Base-by-base conservation (phyloP, 2,329 filamentous ascomycete species). In the Phialophora tarda region DNA sequence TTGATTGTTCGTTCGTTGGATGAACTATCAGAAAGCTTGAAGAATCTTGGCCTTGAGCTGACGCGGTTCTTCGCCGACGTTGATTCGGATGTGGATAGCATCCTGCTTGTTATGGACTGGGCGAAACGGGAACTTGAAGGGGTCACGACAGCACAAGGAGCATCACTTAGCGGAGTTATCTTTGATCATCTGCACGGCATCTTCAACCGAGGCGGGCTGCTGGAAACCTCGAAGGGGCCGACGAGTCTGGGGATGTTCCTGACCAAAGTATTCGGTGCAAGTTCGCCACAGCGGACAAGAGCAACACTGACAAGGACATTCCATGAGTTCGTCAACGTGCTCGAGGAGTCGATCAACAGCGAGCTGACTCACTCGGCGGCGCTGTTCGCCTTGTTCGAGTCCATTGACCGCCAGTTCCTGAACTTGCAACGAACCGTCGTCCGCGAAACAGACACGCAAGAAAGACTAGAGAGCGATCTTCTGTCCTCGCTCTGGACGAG, bases 21-120 rank as follows among this genome's bases (percentile, higher is more conserved):
- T 76, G 90, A 90, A 63, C 82, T 97, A 44, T 93, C 91, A 70
- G 92, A 96, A 69, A 93, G 88, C 62, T 85, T 97, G 68, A 96
- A 94, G 79, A 89, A 88, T 2, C 83, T 98, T 26, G 91, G 92
- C 1, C 84, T 93, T 17, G 93, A 97, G 76, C 85, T 97, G 71
- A 96, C 91, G 7, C 89, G 89, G 74, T 97, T 98, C 82, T 97
- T 97, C 77, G 91, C 93, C 59, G 92, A 93, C 71, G 92, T 98
- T 12, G 92, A 97, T 73, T 91, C 92, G 28, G 94, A 97, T 74
- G 91, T 98, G 73, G 94, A 97, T 76, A 90, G 90, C 67, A 96
- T 97, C 71, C 84, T 98, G 41, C 90, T 95, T 67, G 92, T 96
- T 59, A 97, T 98, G 93, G 92, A 97, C 76, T 97, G 94, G 94